Conservation (phyloP, 202 grass and related monocot species). For the Alloteropsis angusta region DNA sequence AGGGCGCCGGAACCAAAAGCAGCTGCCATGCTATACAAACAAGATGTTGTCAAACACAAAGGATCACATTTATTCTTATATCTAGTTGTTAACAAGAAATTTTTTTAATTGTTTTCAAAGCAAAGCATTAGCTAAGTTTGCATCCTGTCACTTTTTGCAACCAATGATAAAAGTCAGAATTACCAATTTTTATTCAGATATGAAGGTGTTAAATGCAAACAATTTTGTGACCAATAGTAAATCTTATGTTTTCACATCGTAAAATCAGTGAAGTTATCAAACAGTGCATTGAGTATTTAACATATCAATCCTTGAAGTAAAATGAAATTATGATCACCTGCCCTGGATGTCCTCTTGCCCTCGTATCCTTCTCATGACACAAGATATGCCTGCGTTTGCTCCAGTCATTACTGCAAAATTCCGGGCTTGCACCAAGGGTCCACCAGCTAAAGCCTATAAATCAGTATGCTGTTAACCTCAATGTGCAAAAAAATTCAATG, state of each 20-base stretch:
- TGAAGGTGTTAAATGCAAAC: neutral
- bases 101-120: neutral
- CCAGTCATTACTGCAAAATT: constrained; percentile 96
- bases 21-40: constrained; percentile 71
- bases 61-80: neutral
- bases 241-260: neutral
- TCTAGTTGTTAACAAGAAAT: neutral
- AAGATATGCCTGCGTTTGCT: constrained; percentile 82
- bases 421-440: constrained; percentile 81
- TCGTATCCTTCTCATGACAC: constrained; percentile 85
- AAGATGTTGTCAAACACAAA: constrained; percentile 12
- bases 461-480: neutral
- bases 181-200: neutral
- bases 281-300: neutral
- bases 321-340: constrained; percentile 44
- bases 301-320: neutral
- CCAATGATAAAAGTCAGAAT: neutral
- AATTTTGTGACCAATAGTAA: neutral
- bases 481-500: neutral
- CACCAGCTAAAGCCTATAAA: constrained; percentile 56
- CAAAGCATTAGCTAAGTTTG: neutral
- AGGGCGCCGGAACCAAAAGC: constrained; percentile 88
- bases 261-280: constrained; percentile 10
- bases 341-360: constrained; percentile 77
- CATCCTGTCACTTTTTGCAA: neutral